Evolutionary conservation across 2,329 filamentous ascomycete genomes (phyloP), one percentile per base, ranked within the genome.

Genomic region (Gremmenia infestans): DNA sequence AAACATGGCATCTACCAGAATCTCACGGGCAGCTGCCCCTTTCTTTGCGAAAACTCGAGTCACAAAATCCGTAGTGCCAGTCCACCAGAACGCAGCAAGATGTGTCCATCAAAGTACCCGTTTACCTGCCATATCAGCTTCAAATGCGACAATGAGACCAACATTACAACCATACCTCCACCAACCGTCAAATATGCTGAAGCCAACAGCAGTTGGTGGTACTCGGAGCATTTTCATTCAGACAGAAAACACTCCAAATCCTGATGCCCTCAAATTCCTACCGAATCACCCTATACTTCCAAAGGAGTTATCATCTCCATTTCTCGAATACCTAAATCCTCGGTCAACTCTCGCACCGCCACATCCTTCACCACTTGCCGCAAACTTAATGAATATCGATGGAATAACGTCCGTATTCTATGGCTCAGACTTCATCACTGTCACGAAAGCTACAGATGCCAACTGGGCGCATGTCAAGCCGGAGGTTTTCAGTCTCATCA

Each of bases 371-470:
- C 92, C 91, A 17, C 83, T 99, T 43, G 94, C 94, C 5, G 88
- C 92, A 36, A 86, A 91, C 72, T 81, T 99, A 51, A 87, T 97
- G 79, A 92, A 90, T 71, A 88, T 97, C 59, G 94, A 97, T 69
- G 94, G 94, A 46, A 88, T 97, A n/a, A 92, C 88, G 3, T 87
- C 90, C 2, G 89, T 99, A 22, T 97, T 97, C 74, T 97, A 96
- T 74, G 94, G 93, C 52, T 76, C 84, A 36, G 92, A 99, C 72
- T 97, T 96, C 76, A 97, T 99, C 74, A 99, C 94, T 12, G 88
- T 99, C 37, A 97, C 89, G 45, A 99, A 99, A 73, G 84, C 89
- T 48, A 80, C 85, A 61, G 89, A 94, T 63, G 89, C 88, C 3
- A 90, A 92, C 67, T 99, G 94, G 94, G 88, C 89, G 40, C 91